These are phyloP conservation scores for Vitis cinerea DNA, from an alignment of 164 flowering plant genomes.

Conservation along the genomic window DNA sequence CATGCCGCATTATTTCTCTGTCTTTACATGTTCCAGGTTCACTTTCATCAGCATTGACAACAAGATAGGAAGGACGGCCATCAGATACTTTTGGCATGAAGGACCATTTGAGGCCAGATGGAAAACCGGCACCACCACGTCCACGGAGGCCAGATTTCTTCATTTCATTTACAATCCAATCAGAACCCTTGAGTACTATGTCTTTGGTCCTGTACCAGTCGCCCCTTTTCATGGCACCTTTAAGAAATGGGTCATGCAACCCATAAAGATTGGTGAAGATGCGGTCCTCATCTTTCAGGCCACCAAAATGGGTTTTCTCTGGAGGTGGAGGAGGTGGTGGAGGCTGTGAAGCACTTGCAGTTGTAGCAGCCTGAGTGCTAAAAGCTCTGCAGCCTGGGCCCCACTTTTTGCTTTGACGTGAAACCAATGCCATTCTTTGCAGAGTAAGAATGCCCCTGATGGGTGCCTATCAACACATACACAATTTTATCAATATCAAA, in stretches of 20 bases:
- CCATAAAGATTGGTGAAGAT: constrained; percentile 95
- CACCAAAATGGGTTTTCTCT: constrained; percentile 96
- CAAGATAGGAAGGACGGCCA: constrained; percentile 97
- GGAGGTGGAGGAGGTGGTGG: constrained; percentile 97
- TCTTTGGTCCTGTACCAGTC: constrained; percentile 96
- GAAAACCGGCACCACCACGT: constrained; percentile 99
- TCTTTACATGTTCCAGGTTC: constrained; percentile 99
- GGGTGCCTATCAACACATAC: constrained; percentile 48
- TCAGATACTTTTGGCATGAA: constrained; percentile 97
- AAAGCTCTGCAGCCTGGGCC: constrained; percentile 45
- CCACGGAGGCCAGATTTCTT: constrained; percentile 97
- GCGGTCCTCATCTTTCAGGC: constrained; percentile 92
- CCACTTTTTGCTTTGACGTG: constrained; percentile 32
- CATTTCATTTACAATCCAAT: constrained; percentile 95
- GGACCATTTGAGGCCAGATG: constrained; percentile 97
- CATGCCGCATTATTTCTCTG: constrained; percentile 95
- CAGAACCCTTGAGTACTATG: constrained; percentile 84
- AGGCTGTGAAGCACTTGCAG: constrained; percentile 71
- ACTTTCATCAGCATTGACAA: constrained; percentile 99
- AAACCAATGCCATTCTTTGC: constrained; percentile 37
- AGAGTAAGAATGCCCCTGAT: constrained; percentile 61
- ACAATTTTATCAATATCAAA: not conserved
- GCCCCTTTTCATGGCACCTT: constrained; percentile 96
- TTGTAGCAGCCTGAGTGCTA: constrained; percentile 73
- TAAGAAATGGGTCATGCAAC: constrained; percentile 85